Base-by-base conservation (phyloP, 2,329 filamentous ascomycete genomes). In the Venturia asperata region DNA sequence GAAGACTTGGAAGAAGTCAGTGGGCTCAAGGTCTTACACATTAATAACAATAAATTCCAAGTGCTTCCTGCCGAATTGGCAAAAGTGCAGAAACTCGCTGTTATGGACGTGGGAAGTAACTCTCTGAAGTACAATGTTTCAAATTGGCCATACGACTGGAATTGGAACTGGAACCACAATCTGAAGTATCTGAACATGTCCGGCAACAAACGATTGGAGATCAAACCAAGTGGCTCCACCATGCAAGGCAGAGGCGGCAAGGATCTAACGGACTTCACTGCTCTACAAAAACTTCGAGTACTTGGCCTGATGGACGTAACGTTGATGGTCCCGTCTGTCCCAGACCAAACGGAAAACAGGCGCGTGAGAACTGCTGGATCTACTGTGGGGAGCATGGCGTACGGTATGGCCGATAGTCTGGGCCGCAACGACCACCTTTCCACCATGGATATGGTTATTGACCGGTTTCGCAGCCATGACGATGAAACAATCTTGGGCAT, bases 71-170 rank as follows among this genome's bases (percentile, higher is more conserved):
- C 94, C 10, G 94, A 99, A 74, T 87, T 99, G 61, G 95, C 92
- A 67, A 91, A 96, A 75, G 91, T 96, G 56, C 90, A 92, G 77
- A 94, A 94, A 75, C 83, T 99, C 34, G 88, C 92, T 5, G 89
- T 97, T 62, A 82, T 99, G 62, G 94, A 99, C 76, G 95, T 95
- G 68, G 93, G 92, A 67, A 97, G 90, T 81, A 99, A 99, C 73
- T 87, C 85, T 27, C 81, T 99, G 66, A 99, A 97, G 76, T 99
- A 99, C 83, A 99, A 99, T 74, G 95, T 99, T 61, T 94, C 92
- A 39, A 99, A 99, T 72, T 96, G 96, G 82, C 94, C 93, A 0
- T 99, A 99, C 74, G 94, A 99, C 74, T 99, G 94, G 94, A 99
- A 99, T 72, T 99, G 94, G 94, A 97, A 97, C 73, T 90, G 94